Evolutionary conservation across 2,329 filamentous ascomycete genomes (phyloP).

Genomic region (Zymoseptoria crescenta): DNA sequence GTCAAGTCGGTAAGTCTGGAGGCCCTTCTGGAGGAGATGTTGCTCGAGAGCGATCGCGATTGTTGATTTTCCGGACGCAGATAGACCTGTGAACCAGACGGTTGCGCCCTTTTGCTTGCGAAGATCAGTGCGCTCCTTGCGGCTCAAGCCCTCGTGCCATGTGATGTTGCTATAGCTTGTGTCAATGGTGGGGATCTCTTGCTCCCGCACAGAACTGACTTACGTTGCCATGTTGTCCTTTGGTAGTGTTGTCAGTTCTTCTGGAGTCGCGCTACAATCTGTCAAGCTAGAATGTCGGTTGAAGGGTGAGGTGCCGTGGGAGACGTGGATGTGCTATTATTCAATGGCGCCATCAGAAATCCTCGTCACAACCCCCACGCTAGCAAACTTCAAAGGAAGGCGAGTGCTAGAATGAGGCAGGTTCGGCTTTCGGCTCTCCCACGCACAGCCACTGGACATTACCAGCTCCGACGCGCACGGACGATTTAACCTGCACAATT

Average conservation of each 20-base stretch:
- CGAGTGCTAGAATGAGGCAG: too few species aligned
- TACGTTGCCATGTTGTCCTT: constrained; percentile 18
- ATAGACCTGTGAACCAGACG: constrained; percentile 96
- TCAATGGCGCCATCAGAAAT: not conserved
- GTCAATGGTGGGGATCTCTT: not conserved
- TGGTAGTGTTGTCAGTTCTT: not conserved
- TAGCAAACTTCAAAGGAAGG: too few species aligned
- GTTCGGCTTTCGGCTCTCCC: too few species aligned
- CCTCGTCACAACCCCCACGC: not conserved
- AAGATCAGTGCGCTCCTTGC: constrained; percentile 63
- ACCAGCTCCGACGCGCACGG: too few species aligned
- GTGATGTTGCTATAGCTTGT: constrained; percentile 64
- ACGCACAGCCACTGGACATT: too few species aligned
- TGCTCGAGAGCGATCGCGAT: constrained; percentile 95
- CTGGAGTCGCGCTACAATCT: not conserved
- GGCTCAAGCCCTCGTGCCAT: constrained; percentile 76
- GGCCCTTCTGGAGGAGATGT: constrained; percentile 78
- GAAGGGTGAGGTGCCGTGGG: not conserved
- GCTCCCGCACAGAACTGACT: constrained; percentile 3
- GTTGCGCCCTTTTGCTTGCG: constrained; percentile 86
- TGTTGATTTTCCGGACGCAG: constrained; percentile 93
- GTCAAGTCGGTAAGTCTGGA: constrained; percentile 86
- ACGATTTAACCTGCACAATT: too few species aligned
- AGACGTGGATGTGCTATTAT: not conserved
- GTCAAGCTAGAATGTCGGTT: not conserved